Percentiles rank a stretch among this genome's conserved stretches.
These are phyloP conservation scores for Eustoma russellianum DNA, from an alignment of 257 asterid species.

Conservation along the genomic window DNA sequence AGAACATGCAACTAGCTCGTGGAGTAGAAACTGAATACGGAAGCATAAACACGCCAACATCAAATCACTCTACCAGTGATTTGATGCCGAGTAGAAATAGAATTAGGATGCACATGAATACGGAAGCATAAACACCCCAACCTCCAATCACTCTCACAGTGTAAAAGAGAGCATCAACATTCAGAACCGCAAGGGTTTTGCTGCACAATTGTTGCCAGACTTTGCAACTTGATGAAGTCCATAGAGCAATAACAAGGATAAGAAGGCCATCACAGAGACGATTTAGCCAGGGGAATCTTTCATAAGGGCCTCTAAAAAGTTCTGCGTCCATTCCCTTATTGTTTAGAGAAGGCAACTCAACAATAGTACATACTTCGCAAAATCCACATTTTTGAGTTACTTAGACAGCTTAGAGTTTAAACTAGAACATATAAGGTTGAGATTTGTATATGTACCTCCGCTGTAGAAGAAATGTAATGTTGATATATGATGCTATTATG, in stretches of 20 bases:
- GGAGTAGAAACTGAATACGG: slow-evolving; percentile 40
- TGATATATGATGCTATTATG: slow-evolving; percentile 18
- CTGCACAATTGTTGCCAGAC: slow-evolving; percentile 81
- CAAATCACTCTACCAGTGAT: slow-evolving; percentile 39
- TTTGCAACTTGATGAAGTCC: slow-evolving; percentile 44
- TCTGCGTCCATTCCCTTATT: slow-evolving; percentile 19
- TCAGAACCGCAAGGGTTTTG: slow-evolving; percentile 72
- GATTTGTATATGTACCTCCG: slow-evolving; percentile 84
- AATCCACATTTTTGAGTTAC: slow-evolving; percentile 41
- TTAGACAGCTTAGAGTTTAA: slow-evolving; percentile 37
- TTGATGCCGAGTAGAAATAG: too few relatives aligned
- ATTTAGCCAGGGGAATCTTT: not conserved
- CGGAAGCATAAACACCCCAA: slow-evolving; percentile 29
- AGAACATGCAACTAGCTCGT: slow-evolving; percentile 45
- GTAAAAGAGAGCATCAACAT: slow-evolving; percentile 65
- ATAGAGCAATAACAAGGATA: not conserved
- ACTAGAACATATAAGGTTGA: slow-evolving; percentile 40
- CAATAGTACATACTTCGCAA: slow-evolving; percentile 47
- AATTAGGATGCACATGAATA: slow-evolving; percentile 6
- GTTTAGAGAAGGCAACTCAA: slow-evolving; percentile 27
- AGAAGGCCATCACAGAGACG: not conserved
- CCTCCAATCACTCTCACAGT: slow-evolving; percentile 38
- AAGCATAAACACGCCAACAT: slow-evolving; percentile 32
- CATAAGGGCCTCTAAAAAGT: slow-evolving; percentile 21
- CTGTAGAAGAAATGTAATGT: slow-evolving; percentile 44